Evolutionary conservation across 257 asterid genomes (phyloP).

Genomic region (Solanum piurae): DNA sequence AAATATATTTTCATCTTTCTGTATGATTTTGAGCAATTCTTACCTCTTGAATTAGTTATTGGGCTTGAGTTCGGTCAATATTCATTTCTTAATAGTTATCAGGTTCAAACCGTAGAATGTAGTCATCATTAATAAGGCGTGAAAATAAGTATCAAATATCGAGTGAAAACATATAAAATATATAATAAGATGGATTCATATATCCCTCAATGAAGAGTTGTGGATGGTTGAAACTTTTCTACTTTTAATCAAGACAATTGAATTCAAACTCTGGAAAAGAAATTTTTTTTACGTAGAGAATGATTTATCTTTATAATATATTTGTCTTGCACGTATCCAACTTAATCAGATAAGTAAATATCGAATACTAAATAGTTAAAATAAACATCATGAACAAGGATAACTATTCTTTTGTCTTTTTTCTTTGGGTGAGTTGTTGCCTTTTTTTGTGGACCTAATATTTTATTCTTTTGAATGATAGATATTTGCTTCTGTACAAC

Average conservation of each 20-base stretch:
- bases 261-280: neutral
- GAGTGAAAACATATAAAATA: too few species aligned
- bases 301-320: neutral
- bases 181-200: neutral
- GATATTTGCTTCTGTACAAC: neutral
- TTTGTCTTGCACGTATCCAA: neutral
- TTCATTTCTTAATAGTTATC: too few species aligned
- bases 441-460: neutral
- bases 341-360: neutral
- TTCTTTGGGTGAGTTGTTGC: neutral
- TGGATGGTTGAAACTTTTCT: neutral
- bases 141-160: too few species aligned
- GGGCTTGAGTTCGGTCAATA: accelerated
- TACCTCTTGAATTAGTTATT: neutral
- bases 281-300: neutral
- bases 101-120: neutral
- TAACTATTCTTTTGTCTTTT: neutral
- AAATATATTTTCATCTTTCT: too few species aligned
- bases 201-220: neutral
- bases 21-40: too few species aligned
- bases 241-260: neutral
- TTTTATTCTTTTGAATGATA: neutral
- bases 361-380: neutral
- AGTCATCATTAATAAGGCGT: accelerated
- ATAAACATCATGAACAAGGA: neutral